A percentile compares a stretch with the other conserved stretches of the same genome.
Conservation (phyloP, 139 green algal species). For the Chlorella sp. region DNA sequence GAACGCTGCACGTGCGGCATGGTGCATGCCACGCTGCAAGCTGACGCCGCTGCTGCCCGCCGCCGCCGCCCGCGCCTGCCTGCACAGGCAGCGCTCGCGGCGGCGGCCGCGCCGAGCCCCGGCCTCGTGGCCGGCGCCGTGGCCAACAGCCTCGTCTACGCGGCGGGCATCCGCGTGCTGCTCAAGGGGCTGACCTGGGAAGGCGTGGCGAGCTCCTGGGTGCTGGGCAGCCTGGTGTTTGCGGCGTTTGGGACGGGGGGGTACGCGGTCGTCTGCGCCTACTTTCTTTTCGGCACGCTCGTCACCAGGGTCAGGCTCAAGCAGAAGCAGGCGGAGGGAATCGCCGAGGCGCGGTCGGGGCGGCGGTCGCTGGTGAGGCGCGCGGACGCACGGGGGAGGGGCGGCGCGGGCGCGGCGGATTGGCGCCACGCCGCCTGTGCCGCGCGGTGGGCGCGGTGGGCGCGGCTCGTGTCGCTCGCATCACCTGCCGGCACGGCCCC, state of each 20-base stretch:
- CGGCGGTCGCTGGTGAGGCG: constrained; percentile 64
- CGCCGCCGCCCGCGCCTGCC: too few relatives aligned
- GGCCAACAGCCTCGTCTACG: constrained; percentile 64
- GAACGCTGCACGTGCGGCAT: too few relatives aligned
- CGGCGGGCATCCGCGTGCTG: constrained; percentile 68
- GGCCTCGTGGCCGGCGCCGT: constrained; percentile 47
- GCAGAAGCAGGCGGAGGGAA: constrained; percentile 93
- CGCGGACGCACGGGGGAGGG: neutral
- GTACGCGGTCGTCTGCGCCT: constrained; percentile 89
- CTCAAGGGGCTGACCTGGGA: constrained; percentile 72
- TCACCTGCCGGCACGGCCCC: too few relatives aligned
- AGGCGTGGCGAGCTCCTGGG: constrained; percentile 73
- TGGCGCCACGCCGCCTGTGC: too few relatives aligned
- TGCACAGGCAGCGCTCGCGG: neutral
- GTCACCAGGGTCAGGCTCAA: constrained; percentile 95
- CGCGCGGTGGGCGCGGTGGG: too few relatives aligned
- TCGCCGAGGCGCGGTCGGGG: constrained; percentile 88
- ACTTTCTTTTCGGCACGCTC: constrained; percentile 91
- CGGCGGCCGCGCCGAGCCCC: constrained; percentile 32
- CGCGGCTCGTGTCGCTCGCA: too few relatives aligned
- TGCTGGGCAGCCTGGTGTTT: constrained; percentile 76
- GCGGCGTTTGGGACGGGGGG: constrained; percentile 82
- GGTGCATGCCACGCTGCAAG: too few relatives aligned
- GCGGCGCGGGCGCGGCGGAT: too few relatives aligned
- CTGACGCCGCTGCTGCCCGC: too few relatives aligned